A percentile compares a stretch with the other conserved stretches of the same genome.
phyloP scores from a whole-genome alignment of 306 rosid genomes.

The Cicer bijugum region DNA sequence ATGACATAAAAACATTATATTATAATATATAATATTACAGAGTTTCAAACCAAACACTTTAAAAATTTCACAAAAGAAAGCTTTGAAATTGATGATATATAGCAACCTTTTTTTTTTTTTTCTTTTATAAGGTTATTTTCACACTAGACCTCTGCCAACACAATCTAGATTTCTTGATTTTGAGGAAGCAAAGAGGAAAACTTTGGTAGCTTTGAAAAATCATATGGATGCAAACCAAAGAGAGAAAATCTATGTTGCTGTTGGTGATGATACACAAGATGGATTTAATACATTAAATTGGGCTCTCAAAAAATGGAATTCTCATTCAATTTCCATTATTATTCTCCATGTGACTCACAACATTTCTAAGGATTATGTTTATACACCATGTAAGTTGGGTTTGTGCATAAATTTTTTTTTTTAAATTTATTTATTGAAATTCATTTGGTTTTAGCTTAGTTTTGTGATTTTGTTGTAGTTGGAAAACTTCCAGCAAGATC shows the following conservation, averaged over 20 bases:
- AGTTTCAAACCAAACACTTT: constrained; percentile 37
- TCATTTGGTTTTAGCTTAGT: constrained; percentile 35
- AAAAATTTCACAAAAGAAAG: constrained; percentile 16
- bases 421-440: constrained; percentile 5
- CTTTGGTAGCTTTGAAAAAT: background rate
- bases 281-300: constrained; percentile 74
- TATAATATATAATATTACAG: constrained; percentile 26
- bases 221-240: constrained; percentile 53
- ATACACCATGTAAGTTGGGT: constrained; percentile 70
- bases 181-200: no score
- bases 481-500: constrained; percentile 85
- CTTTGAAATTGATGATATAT: constrained; percentile 43
- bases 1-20: constrained; percentile 26
- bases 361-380: constrained; percentile 58
- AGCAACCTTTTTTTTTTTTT: constrained; percentile 2
- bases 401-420: background rate
- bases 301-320: constrained; percentile 76
- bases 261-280: constrained; percentile 72
- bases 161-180: constrained; percentile 29
- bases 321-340: constrained; percentile 69
- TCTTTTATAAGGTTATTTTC: constrained; percentile 31
- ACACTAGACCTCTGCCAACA: constrained; percentile 35
- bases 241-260: constrained; percentile 70
- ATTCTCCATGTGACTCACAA: constrained; percentile 61
- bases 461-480: constrained; percentile 57